A percentile compares a stretch with the other conserved stretches of the same genome.
These are phyloP conservation scores for Yamadazyma jaroonii DNA, from an alignment of 1,139 yeast species.

Conservation along the genomic window DNA sequence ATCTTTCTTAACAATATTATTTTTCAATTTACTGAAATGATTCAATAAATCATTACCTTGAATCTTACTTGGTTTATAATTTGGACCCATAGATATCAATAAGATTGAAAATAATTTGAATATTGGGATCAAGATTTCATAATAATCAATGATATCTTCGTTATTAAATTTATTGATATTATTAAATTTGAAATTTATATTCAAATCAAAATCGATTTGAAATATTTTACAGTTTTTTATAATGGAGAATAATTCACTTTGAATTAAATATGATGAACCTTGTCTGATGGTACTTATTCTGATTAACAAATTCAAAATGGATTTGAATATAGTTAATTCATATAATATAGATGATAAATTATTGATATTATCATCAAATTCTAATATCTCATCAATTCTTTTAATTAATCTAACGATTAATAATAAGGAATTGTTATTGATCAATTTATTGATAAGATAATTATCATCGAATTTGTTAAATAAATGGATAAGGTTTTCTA, in stretches of 20 bases:
- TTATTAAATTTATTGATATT: constrained; percentile 32
- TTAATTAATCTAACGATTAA: constrained; percentile 65
- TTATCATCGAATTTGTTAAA: constrained; percentile 40
- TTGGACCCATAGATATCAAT: constrained; percentile 74
- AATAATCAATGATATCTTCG: constrained; percentile 33
- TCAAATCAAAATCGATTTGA: constrained; percentile 76
- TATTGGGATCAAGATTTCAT: constrained; percentile 72
- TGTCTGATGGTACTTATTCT: constrained; percentile 71
- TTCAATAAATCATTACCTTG: constrained; percentile 53
- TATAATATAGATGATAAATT: constrained; percentile 43
- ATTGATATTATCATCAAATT: constrained; percentile 17
- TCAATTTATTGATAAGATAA: constrained; percentile 58
- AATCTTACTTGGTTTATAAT: constrained; percentile 60
- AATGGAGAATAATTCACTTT: constrained; percentile 66
- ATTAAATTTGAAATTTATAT: constrained; percentile 45
- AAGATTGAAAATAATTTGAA: constrained; percentile 73
- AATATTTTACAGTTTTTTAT: constrained; percentile 59
- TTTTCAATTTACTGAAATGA: constrained; percentile 55
- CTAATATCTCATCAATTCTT: constrained; percentile 64
- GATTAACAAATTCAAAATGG: constrained; percentile 65
- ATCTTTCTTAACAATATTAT: constrained; percentile 72
- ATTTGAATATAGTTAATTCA: constrained; percentile 74
- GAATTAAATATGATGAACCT: constrained; percentile 77
- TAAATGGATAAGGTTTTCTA: constrained; percentile 67
- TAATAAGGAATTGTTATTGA: constrained; percentile 63